Evolutionary conservation across 2,329 filamentous ascomycete species (phyloP).

Genomic region (Penicillium concentricum): DNA sequence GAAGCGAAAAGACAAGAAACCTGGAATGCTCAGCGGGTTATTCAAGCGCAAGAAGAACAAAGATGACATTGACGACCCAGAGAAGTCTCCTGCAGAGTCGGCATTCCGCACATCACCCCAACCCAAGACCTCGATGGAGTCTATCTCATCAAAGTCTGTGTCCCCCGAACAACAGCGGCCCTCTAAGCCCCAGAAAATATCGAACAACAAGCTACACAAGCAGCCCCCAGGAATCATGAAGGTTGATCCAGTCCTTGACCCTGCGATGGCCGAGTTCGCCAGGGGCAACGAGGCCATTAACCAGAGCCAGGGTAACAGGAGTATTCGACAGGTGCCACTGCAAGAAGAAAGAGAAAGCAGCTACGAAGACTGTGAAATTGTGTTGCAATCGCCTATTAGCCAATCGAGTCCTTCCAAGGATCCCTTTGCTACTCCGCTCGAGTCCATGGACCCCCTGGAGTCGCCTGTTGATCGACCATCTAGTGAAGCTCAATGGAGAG

Average conservation of each 20-base stretch:
- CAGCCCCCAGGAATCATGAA: conserved; percentile 52
- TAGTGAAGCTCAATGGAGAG: conserved; percentile 22
- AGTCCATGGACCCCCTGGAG: conserved; percentile 14
- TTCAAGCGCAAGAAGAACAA: conserved; percentile 65
- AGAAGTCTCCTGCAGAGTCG: conserved; percentile 63
- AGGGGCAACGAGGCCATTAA: conserved; percentile 22
- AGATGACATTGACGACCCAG: conserved; percentile 48
- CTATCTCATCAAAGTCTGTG: conserved; percentile 37
- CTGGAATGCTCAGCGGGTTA: conserved; percentile 68
- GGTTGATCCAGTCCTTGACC: conserved; percentile 40
- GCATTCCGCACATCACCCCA: conserved; percentile 44
- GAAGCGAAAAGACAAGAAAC: conserved; percentile 70
- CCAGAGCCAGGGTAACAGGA: conserved; percentile 19
- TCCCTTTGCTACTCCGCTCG: conserved; percentile 19
- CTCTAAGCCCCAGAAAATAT: conserved; percentile 52
- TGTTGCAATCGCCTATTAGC: conserved; percentile 21
- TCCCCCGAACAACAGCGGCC: conserved; percentile 20
- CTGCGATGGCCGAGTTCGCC: conserved; percentile 21
- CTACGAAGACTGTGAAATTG: conserved; percentile 23
- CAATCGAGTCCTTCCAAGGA: conserved; percentile 27
- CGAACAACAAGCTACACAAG: conserved; percentile 69
- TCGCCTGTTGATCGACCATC: conserved; percentile 26
- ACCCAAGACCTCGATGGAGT: conserved; percentile 47
- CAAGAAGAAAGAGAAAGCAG: conserved; percentile 26
- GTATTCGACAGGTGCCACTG: conserved; percentile 38